These are phyloP conservation scores for Thuidium tamariscinum DNA, from an alignment of 225 moss, liverwort and hornwort genomes.

Conservation along the genomic window DNA sequence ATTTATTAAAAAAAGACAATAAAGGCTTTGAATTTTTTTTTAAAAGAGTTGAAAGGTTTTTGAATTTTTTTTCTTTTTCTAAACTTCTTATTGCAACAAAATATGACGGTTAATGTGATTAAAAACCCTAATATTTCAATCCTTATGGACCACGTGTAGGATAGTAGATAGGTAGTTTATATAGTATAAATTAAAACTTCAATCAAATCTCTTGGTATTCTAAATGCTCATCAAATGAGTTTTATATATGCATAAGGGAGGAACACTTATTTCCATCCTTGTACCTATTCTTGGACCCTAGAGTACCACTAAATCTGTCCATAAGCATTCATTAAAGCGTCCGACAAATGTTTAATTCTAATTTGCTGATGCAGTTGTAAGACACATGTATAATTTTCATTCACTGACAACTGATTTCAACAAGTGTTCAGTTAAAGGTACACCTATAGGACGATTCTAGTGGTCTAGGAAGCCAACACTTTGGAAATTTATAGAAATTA, in stretches of 20 bases:
- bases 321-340: too few relatives aligned
- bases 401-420: too few relatives aligned
- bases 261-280: too few relatives aligned
- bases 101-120: neutral
- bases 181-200: neutral
- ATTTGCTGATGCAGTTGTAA: too few relatives aligned
- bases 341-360: too few relatives aligned
- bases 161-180: neutral
- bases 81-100: neutral
- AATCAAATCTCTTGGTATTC: neutral
- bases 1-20: neutral
- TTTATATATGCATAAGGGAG: neutral
- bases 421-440: too few relatives aligned
- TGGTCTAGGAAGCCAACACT: too few relatives aligned
- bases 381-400: too few relatives aligned
- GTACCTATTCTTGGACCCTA: too few relatives aligned
- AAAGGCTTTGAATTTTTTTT: neutral
- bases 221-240: rapidly evolving
- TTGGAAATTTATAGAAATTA: too few relatives aligned
- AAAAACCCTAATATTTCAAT: rapidly evolving
- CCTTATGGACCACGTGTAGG: rapidly evolving
- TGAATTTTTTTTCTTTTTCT: neutral
- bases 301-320: too few relatives aligned
- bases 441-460: too few relatives aligned
- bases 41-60: neutral